A percentile compares a stretch with the other conserved stretches of the same genome.
Conservation (phyloP, 1,139 yeast species). For the Scheffersomyces lignicola region DNA sequence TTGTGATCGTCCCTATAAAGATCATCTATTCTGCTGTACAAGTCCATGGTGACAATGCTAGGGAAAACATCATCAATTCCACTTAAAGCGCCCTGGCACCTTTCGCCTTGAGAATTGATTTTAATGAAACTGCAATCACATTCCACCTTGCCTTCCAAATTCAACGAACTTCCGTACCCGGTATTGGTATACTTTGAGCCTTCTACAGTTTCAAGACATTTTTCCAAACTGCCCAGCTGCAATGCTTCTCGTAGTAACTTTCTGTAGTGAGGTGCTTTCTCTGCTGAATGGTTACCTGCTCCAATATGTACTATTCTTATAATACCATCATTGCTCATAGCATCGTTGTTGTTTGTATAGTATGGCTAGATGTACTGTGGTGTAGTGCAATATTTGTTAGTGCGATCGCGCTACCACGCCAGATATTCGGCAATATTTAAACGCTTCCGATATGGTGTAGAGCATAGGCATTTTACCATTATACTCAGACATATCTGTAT, state of each 20-base stretch:
- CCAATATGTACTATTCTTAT: constrained; percentile 35
- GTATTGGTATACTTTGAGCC: constrained; percentile 50
- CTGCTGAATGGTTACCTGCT: constrained; percentile 35
- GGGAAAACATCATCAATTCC: constrained; percentile 27
- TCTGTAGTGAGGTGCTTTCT: constrained; percentile 19
- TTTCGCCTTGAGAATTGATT: constrained; percentile 5
- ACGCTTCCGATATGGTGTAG: no score
- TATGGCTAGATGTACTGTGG: no score
- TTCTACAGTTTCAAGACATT: constrained; percentile 38
- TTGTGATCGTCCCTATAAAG: constrained; percentile 12
- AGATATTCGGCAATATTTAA: no score
- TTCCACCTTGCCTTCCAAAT: constrained; percentile 46
- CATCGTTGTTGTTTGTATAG: no score
- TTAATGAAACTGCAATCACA: constrained; percentile 49
- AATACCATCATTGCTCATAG: not conserved
- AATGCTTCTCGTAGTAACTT: constrained; percentile 24
- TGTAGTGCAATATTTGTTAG: no score
- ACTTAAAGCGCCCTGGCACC: constrained; percentile 20
- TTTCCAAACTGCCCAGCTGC: constrained; percentile 10
- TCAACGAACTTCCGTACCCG: constrained; percentile 57
- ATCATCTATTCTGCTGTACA: constrained; percentile 17
- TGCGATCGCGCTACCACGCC: no score
- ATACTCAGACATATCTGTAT: no score
- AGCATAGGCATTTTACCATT: no score
- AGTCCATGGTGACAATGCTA: constrained; percentile 18